A percentile compares a stretch with the other conserved stretches of the same genome.
These are phyloP conservation scores for Tanozyma kutaoensis DNA, from an alignment of 805 yeast genomes.

Conservation along the genomic window DNA sequence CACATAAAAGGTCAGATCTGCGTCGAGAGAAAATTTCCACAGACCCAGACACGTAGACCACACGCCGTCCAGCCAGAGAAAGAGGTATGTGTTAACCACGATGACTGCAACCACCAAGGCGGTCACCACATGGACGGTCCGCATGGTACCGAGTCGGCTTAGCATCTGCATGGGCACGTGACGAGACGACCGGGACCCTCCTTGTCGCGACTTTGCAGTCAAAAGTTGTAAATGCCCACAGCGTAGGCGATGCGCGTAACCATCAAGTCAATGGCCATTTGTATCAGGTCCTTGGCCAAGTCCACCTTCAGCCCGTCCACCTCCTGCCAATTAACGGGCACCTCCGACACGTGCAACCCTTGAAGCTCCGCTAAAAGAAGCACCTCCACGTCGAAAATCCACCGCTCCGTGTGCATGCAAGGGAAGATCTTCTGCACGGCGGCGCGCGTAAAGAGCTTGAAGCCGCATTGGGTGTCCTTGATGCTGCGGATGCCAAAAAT, in stretches of 20 bases:
- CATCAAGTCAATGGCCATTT: constrained; percentile 89
- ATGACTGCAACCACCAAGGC: no score
- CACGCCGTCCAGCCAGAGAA: no score
- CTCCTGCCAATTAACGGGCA: constrained; percentile 93
- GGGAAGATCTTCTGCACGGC: constrained; percentile 66
- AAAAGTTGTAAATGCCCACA: constrained; percentile 74
- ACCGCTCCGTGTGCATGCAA: constrained; percentile 88
- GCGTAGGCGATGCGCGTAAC: constrained; percentile 83
- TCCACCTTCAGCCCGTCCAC: constrained; percentile 92
- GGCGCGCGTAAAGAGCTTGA: constrained; percentile 71
- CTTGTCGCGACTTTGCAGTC: no score
- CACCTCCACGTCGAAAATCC: constrained; percentile 97
- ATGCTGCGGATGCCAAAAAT: constrained; percentile 80
- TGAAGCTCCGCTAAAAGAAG: constrained; percentile 69
- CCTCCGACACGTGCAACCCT: constrained; percentile 53
- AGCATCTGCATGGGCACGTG: no score
- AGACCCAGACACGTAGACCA: no score
- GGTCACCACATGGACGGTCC: no score
- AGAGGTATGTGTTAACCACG: no score
- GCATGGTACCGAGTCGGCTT: no score
- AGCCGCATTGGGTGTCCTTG: constrained; percentile 95
- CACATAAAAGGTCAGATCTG: no score
- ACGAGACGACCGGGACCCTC: no score
- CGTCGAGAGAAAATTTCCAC: no score
- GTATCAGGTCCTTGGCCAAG: constrained; percentile 77